Evolutionary conservation across 345 rosid genomes (phyloP).

Genomic region (Hibiscus mutabilis): DNA sequence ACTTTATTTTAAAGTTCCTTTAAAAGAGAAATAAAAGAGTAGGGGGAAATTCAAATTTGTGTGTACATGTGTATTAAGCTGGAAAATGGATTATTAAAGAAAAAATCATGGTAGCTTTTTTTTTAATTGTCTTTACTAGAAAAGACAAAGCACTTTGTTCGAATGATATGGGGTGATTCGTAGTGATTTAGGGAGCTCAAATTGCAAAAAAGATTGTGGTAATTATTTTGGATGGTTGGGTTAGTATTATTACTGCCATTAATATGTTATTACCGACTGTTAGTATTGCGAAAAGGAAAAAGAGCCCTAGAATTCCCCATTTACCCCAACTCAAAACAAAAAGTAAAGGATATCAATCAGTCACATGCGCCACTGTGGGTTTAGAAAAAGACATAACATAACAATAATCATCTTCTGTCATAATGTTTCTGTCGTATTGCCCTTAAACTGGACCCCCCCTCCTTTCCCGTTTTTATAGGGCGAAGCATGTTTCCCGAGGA

Average conservation of each 20-base stretch:
- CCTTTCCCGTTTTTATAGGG: constrained; percentile 14
- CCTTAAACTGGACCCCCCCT: constrained; percentile 20
- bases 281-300: neutral
- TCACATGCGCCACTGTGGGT: constrained; percentile 19
- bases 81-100: neutral
- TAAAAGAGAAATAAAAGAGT: neutral
- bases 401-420: constrained; percentile 11
- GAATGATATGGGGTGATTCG: neutral
- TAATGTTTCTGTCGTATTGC: constrained; percentile 16
- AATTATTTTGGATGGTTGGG: neutral
- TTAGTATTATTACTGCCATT: neutral
- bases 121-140: neutral
- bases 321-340: constrained; percentile 18
- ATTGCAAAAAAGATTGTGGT: constrained; percentile 8
- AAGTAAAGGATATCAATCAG: constrained; percentile 9
- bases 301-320: neutral
- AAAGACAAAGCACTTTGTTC: neutral
- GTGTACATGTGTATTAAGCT: neutral
- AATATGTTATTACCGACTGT: neutral
- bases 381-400: constrained; percentile 23
- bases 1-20: no score
- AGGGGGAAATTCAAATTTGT: neutral
- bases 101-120: neutral
- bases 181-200: constrained; percentile 6
- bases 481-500: constrained; percentile 10